Conservation (phyloP, 495 filamentous ascomycete genomes). For the Talaromyces proteolyticus region DNA sequence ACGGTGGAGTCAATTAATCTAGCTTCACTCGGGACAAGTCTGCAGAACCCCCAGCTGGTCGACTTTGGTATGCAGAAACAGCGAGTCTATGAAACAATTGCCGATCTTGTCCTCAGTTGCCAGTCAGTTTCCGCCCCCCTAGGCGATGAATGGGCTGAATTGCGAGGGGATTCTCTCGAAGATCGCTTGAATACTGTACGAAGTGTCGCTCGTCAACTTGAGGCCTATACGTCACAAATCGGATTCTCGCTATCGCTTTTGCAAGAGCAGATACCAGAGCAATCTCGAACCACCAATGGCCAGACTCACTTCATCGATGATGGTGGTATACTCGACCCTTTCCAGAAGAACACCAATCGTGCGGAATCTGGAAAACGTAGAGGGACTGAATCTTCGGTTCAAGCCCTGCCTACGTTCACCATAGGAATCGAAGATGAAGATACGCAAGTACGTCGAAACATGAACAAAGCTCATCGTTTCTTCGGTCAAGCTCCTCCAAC, state of each 20-base stretch:
- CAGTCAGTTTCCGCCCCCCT: slow-evolving; percentile 84
- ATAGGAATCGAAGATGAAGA: slow-evolving; percentile 54
- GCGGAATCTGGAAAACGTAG: slow-evolving; percentile 28
- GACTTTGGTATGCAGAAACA: slow-evolving; percentile 92
- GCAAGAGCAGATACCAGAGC: slow-evolving; percentile 65
- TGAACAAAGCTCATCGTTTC: slow-evolving; percentile 80
- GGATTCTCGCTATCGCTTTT: slow-evolving; percentile 83
- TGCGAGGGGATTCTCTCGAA: slow-evolving; percentile 87
- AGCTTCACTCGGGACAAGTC: slow-evolving; percentile 61
- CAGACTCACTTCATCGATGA: slow-evolving; percentile 33
- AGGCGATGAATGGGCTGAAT: slow-evolving; percentile 90
- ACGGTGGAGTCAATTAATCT: slow-evolving; percentile 86
- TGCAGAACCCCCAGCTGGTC: slow-evolving; percentile 77
- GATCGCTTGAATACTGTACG: slow-evolving; percentile 76
- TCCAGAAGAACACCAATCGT: slow-evolving; percentile 18
- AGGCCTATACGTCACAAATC: slow-evolving; percentile 80
- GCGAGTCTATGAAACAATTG: slow-evolving; percentile 83
- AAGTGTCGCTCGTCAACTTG: slow-evolving; percentile 68
- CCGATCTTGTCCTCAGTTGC: slow-evolving; percentile 79
- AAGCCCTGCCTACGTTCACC: slow-evolving; percentile 60
- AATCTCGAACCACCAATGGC: slow-evolving; percentile 17
- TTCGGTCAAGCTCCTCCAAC: slow-evolving; percentile 76
- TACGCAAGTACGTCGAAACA: slow-evolving; percentile 59
- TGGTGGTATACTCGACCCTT: slow-evolving; percentile 16
- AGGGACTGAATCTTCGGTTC: slow-evolving; percentile 39